Percentiles rank a stretch among this genome's conserved stretches.
Conservation (phyloP, 768 basidiomycete genomes). For the Boletus reticulatus region DNA sequence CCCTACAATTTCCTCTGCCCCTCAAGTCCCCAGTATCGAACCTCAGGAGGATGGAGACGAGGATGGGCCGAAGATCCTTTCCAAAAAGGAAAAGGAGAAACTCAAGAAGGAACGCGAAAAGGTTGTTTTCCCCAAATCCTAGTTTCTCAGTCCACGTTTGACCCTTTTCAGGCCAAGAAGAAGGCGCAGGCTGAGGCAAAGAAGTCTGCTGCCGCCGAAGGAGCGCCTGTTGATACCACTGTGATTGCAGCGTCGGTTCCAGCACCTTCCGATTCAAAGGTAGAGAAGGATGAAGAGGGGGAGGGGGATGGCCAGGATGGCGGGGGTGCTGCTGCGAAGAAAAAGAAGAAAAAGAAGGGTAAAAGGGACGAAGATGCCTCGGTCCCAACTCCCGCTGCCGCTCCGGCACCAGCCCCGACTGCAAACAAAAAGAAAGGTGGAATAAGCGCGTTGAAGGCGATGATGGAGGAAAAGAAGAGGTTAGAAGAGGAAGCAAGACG, state of each 20-base stretch:
- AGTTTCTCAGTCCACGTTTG: slow-evolving; percentile 9
- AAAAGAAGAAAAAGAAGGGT: slow-evolving; percentile 81
- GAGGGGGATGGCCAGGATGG: slow-evolving; percentile 64
- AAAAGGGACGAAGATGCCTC: slow-evolving; percentile 75
- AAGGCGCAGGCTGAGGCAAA: slow-evolving; percentile 91
- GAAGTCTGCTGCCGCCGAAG: slow-evolving; percentile 44
- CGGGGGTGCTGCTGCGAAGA: slow-evolving; percentile 54
- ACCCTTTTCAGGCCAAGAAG: slow-evolving; percentile 50
- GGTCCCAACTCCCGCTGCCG: slow-evolving; percentile 36
- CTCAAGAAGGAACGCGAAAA: slow-evolving; percentile 98
- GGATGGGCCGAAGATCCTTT: slow-evolving; percentile 60
- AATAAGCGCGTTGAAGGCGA: slow-evolving; percentile 79
- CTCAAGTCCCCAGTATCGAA: slow-evolving; percentile 28
- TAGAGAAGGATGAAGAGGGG: slow-evolving; percentile 54
- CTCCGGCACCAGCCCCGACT: slow-evolving; percentile 36
- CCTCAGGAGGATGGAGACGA: slow-evolving; percentile 41
- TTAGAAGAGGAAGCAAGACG: slow-evolving; percentile 80
- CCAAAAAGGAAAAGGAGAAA: slow-evolving; percentile 96
- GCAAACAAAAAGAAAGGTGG: slow-evolving; percentile 71
- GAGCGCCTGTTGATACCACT: slow-evolving; percentile 28
- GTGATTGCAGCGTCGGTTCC: slow-evolving; percentile 11
- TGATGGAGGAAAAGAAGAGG: slow-evolving; percentile 91
- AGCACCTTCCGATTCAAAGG: slow-evolving; percentile 29
- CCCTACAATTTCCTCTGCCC: slow-evolving; percentile 25
- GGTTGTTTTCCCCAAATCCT: slow-evolving; percentile 40